Base-by-base conservation (phyloP, 83 land plant species). In the Picea engelmannii region DNA sequence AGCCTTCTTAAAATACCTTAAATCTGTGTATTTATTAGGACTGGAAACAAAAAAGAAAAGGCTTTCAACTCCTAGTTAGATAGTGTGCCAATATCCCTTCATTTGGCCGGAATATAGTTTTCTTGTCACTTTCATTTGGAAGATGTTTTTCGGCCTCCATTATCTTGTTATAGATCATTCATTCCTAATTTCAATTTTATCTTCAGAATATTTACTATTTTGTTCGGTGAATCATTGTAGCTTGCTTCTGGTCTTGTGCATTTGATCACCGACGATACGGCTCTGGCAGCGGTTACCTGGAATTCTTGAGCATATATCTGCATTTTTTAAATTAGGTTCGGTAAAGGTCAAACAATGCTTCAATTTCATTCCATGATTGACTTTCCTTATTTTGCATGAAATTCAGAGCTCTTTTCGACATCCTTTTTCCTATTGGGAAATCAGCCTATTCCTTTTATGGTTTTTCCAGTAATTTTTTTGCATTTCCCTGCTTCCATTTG, bases 151-250 rank as follows among this genome's bases (percentile, higher is more conserved):
- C 47, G 49, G 74, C 47, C 47, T 21, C 47, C 74, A 42, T 69
- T 35, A 42, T 38, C 38, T 69, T 7, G 47, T 38, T 35, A 6
- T 38, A 69, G 47, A 69, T 38, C 47, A 38, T 68, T 69, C 47
- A 35, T 69, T 69, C 38, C 42, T 11, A 42, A 69, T 73, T 73
- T 47, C 25, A 47, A 40, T 47, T n/a, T 47, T n/a, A 44, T 44
- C 76, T 73, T 73, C 9, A 4, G 5, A 13, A 73, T 44, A 73
- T 73, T 73, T 47, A 47, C n/a, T 73, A 25, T 73, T 73, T 44
- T n/a, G 20, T 47, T 23, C 2, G 5, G 76, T 42, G 52, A 44
- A 23, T n/a, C 21, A 20, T 73, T 73, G 12, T 52, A 73, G 76
- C 44, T 73, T 8, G 21, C 47, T 21, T 73, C 11, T 15, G 12